These are phyloP conservation scores for Saksenaea vasiformis DNA, from an alignment of 371 early-diverging fungal species.

Conservation along the genomic window DNA sequence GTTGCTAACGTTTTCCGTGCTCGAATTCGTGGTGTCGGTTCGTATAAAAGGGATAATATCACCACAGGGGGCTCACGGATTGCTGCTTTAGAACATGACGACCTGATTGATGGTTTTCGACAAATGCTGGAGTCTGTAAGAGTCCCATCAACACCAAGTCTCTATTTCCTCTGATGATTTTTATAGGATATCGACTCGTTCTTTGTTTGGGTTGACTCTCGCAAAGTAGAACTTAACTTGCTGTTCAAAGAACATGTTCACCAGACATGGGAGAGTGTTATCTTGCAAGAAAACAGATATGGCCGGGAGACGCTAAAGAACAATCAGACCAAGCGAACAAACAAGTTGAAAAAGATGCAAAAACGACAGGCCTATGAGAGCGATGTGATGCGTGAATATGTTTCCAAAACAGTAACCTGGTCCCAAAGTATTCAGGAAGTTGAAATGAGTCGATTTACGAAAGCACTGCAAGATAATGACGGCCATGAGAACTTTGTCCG, in stretches of 20 bases:
- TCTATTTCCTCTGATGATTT: not conserved
- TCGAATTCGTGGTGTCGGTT: slow-evolving; percentile 45
- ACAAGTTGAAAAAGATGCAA: slow-evolving; percentile 59
- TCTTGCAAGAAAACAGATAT: slow-evolving; percentile 51
- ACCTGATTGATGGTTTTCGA: slow-evolving; percentile 65
- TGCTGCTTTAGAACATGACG: slow-evolving; percentile 49
- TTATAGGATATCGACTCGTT: slow-evolving; percentile 53
- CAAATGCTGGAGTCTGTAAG: slow-evolving; percentile 41
- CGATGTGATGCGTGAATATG: slow-evolving; percentile 58
- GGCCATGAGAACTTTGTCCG: slow-evolving; percentile 64
- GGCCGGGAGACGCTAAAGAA: slow-evolving; percentile 60
- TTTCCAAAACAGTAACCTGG: slow-evolving; percentile 57
- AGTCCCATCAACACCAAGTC: not conserved
- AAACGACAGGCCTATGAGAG: slow-evolving; percentile 51
- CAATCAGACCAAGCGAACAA: slow-evolving; percentile 46
- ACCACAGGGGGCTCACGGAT: not conserved
- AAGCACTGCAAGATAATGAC: slow-evolving; percentile 64
- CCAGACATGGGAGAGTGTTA: slow-evolving; percentile 65
- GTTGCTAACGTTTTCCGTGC: slow-evolving; percentile 46
- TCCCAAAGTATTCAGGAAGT: slow-evolving; percentile 63
- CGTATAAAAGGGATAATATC: not conserved
- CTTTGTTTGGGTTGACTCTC: slow-evolving; percentile 58
- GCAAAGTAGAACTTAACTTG: slow-evolving; percentile 48
- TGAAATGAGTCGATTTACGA: slow-evolving; percentile 60
- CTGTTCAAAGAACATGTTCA: slow-evolving; percentile 59